Evolutionary conservation across 345 rosid genomes (phyloP), one percentile per base, ranked within the genome.

Genomic region (Gossypium australe): DNA sequence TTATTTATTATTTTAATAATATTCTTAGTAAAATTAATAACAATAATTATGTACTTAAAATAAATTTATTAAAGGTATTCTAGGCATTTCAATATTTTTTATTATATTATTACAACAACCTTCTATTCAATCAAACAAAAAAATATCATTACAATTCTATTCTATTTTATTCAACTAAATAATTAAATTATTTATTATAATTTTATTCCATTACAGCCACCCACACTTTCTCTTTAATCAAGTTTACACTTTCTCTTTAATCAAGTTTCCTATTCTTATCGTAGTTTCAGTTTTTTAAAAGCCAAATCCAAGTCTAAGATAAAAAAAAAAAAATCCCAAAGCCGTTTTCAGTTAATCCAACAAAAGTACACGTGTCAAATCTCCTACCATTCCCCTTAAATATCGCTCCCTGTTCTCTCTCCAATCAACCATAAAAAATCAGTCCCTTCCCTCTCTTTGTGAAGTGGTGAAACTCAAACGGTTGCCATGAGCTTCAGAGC

Each of bases 401-500:
- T 53, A 85, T 86, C 85, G 57, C 79, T 18, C 72, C 55, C 2
- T 78, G 66, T 58, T 59, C 44, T n/a, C 70, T 12, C 75, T 48
- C 78, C 62, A 14, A 9, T 8, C 20, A 51, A 11, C 17, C 52
- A 62, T 57, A n/a, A 75, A 70, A 74, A 51, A 49, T 67, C 77
- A 34, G 7, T 43, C 20, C 55, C 20, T 2, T 44, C 59, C 49
- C 45, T 16, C 29, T 1, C 38, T 7, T 25, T 9, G 71, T 7
- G 76, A 72, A 81, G 88, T 77, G 78, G 80, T 75, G 78, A 81
- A 20, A 44, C 6, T 18, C 27, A 11, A 1, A 72, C 56, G 71
- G 48, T 74, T 81, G 86, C 81, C 86, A 83, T 94, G 98, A 89
- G 84, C 85, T 84, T 84, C 58, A 80, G 90, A 77, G 88, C 87